These are phyloP conservation scores for Tympanopsis confertula DNA, from an alignment of 2,329 filamentous ascomycete species.

Conservation along the genomic window DNA sequence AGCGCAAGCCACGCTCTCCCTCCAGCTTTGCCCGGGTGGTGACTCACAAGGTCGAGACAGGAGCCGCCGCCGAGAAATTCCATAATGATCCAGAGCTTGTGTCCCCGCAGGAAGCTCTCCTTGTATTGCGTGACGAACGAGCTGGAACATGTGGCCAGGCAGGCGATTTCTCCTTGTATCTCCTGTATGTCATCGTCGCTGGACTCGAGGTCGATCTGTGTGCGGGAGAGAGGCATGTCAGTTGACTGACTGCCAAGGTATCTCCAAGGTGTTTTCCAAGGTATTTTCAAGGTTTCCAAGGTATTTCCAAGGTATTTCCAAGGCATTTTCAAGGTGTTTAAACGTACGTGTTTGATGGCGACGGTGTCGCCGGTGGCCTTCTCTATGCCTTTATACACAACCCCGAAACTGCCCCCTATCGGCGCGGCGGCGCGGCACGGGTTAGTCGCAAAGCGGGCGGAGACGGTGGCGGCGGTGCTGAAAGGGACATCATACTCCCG, in stretches of 20 bases:
- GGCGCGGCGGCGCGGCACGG: constrained; percentile 4
- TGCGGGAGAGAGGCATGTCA: constrained; percentile 5
- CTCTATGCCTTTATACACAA: constrained; percentile 94
- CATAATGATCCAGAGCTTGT: constrained; percentile 99
- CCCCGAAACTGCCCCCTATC: constrained; percentile 83
- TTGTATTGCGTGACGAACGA: constrained; percentile 93
- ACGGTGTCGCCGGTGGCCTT: constrained; percentile 82
- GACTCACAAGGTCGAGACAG: constrained; percentile 74
- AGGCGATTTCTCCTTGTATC: constrained; percentile 92
- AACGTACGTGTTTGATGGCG: constrained; percentile 84
- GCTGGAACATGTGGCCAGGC: constrained; percentile 88
- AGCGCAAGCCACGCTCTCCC: too few relatives aligned
- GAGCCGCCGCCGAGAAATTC: constrained; percentile 92
- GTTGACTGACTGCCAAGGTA: not conserved
- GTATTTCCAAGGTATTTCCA: too few relatives aligned
- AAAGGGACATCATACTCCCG: constrained; percentile 56
- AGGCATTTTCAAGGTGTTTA: constrained; percentile 1
- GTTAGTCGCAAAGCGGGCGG: constrained; percentile 5
- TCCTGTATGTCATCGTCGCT: constrained; percentile 98
- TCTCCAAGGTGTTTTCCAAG: constrained; percentile 1
- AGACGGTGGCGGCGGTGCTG: constrained; percentile 3
- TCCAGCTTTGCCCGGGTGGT: too few relatives aligned
- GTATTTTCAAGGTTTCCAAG: constrained; percentile 1
- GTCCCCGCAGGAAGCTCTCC: constrained; percentile 82
- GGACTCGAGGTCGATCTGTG: constrained; percentile 91